Evolutionary conservation across 208 protist species (phyloP), one percentile per base, ranked within the genome.

Genomic region (Leishmania tropica): DNA sequence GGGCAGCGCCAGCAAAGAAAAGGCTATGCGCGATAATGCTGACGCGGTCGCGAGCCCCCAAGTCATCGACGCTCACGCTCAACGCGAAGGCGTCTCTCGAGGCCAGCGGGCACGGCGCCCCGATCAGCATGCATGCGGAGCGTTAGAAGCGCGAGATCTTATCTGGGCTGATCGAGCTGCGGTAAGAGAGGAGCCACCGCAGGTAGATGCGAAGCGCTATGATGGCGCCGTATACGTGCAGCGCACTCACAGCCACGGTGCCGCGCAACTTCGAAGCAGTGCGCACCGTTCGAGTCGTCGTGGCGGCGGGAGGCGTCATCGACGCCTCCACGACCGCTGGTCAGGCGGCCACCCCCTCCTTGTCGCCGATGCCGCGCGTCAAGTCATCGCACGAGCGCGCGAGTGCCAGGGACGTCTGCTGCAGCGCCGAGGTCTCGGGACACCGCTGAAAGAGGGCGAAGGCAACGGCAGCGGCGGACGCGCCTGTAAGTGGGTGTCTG

Each of bases 191-290:
- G 79, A 92, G 90, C 87, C 85, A 94, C 76, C 89, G 80, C 54
- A 82, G 83, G 83, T 85, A 94, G 75, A 94, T 84, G 68, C 92
- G 84, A 17, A 93, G 83, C 85, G 94, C 89, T 79, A 93, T 81
- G 37, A 93, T 83, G 42, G 88, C 84, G 70, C 87, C 76, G 75
- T 80, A 79, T 17, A 89, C 70, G 79, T 88, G 89, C 40, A 92
- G 67, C 37, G 85, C 76, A 47, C 81, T 88, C 65, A 88, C 87
- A 0, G 83, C 70, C 2, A 93, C 74, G 13, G 80, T 84, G 40
- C 83, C 85, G 37, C 86, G 84, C 48, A 91, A 90, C 51, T 65
- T 92, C 90, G 64, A 92, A 93, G 83, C 86, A 86, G 81, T 96
- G 86, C 37, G 84, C 67, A 13, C 82, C 70, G n/a, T 77, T 85